Base-by-base conservation (phyloP, 2,329 filamentous ascomycete species). In the Dactylellina parvicollis region DNA sequence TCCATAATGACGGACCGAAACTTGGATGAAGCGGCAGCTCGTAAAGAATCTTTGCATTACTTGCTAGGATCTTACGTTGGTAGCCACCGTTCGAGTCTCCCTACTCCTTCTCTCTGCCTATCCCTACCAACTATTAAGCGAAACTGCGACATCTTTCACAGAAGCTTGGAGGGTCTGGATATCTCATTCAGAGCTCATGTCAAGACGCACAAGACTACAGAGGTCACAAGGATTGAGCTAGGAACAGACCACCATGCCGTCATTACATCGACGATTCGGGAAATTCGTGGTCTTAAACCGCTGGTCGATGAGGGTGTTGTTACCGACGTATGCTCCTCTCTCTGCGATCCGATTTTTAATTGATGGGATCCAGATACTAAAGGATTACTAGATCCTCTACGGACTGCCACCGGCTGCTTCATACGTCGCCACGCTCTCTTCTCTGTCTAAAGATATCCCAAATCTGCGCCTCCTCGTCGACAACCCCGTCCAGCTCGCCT, bases 121-220 rank as follows among this genome's bases (percentile, higher is more conserved):
- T 90, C 94, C 79, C 80, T 87, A 9, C 86, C 87, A 2, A 87
- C 89, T 42, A 81, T 92, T 22, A 83, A 85, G 61, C 82, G 84
- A 52, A 92, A 94, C 78, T 94, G 91, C 80, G 80, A 83, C 72
- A 83, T 86, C 34, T 93, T 95, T 90, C 85, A 92, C 4, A 82
- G 87, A 10, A 86, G 90, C 0, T 85, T 86, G 12, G 79, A 84
- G 40, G 81, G 81, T 54, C 81, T 93, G 12, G 83, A 84, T 0
- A 83, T 93, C 22, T 85, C 84, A 4, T 94, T 92, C 82, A 84
- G 91, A 69, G 88, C 89, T 0, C 91, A 95, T 79, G 87, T 94
- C 71, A 95, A 95, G 81, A 92, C 90, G 20, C 91, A 95, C 80
- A 95, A 95, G 88, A 92, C 90, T 0, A 82, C 83, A 4, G 86